These are phyloP conservation scores for Quercus agrifolia DNA, from an alignment of 306 rosid genomes.

Conservation along the genomic window DNA sequence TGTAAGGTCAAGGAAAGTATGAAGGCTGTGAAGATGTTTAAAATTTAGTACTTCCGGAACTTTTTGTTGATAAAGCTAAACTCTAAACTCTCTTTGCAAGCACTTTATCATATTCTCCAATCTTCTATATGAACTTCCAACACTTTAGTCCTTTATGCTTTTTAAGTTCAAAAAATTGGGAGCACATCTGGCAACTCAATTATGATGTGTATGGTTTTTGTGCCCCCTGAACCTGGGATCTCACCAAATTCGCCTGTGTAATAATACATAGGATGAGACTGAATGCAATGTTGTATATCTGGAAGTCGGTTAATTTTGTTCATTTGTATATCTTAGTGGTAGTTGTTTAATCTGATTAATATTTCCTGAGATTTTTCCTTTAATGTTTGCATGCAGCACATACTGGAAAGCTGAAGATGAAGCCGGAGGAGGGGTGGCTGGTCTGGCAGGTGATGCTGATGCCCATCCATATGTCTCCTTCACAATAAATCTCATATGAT, in stretches of 20 bases:
- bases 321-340: no score
- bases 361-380: conserved; percentile 9
- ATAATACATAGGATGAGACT: no score
- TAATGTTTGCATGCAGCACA: conserved; percentile 43
- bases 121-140: conserved; percentile 3
- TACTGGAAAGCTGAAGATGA: conserved; percentile 86
- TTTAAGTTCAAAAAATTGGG: no score
- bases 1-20: not conserved
- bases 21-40: not conserved
- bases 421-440: conserved; percentile 64
- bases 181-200: no score
- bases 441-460: conserved; percentile 74
- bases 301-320: not conserved
- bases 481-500: conserved; percentile 69
- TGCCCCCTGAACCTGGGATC: no score
- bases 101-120: conserved; percentile 9
- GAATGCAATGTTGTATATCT: not conserved
- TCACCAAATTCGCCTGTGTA: no score
- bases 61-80: not conserved
- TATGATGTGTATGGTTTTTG: no score
- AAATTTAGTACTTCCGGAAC: no score
- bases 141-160: not conserved
- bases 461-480: conserved; percentile 79
- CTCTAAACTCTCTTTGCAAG: not conserved
- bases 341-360: not conserved